Evolutionary conservation across 2,329 filamentous ascomycete genomes (phyloP).

Genomic region (Colletotrichum liaoningense): DNA sequence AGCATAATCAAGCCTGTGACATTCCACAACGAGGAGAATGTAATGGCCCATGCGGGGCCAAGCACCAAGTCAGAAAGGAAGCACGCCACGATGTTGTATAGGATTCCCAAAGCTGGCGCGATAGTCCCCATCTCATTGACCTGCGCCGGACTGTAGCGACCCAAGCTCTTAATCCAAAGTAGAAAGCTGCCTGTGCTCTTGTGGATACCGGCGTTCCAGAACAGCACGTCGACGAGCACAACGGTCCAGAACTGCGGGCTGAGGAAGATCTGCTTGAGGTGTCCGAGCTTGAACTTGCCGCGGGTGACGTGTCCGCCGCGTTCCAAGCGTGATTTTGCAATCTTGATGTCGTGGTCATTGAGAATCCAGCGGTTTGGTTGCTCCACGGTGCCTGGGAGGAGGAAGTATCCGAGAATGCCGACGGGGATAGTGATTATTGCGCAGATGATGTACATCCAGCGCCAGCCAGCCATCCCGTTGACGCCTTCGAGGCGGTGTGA

Average conservation of each 20-base stretch:
- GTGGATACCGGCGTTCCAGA: conserved; percentile 61
- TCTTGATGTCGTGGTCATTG: conserved; percentile 41
- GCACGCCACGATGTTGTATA: conserved; percentile 28
- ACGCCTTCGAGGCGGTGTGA: conserved; percentile 55
- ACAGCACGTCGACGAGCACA: conserved; percentile 50
- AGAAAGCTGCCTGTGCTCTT: conserved; percentile 48
- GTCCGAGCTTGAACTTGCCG: conserved; percentile 48
- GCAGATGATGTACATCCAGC: conserved; percentile 59
- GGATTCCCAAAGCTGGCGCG: conserved; percentile 20
- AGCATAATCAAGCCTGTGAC: conserved; percentile 49
- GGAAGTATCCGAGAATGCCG: conserved; percentile 51
- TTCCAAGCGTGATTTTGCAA: conserved; percentile 44
- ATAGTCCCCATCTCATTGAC: conserved; percentile 56
- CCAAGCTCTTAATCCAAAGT: conserved; percentile 53
- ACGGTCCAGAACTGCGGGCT: conserved; percentile 54
- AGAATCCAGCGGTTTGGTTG: conserved; percentile 44
- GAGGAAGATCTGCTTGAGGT: conserved; percentile 47
- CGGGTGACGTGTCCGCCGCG: conserved; percentile 54
- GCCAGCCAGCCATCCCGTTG: conserved; percentile 55
- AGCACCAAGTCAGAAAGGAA: conserved; percentile 30
- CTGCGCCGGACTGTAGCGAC: conserved; percentile 60
- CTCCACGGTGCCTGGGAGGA: conserved; percentile 47
- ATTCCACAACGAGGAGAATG: conserved; percentile 29
- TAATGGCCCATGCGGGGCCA: conserved; percentile 47
- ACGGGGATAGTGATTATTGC: conserved; percentile 55